Base-by-base conservation (phyloP, 805 yeast species). In the Sungouiozyma ichnusensis region DNA sequence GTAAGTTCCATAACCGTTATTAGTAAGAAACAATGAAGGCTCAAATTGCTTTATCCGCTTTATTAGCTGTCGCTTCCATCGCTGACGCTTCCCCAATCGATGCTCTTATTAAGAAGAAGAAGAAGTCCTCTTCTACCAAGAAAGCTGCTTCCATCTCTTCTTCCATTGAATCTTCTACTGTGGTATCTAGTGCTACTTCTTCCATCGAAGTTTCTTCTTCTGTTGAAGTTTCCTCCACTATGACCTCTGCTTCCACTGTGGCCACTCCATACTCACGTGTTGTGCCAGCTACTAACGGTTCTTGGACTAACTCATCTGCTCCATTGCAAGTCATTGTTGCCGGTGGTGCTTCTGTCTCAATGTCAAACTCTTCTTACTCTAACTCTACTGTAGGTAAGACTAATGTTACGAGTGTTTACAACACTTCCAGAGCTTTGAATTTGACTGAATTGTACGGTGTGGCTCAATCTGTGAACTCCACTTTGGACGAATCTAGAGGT, bases 391-490 rank as follows among this genome's bases (percentile, higher is more conserved):
- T 24, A 11, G 29, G 29, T 24, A 24, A 24, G 29, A 33, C 27
- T 9, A 43, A 46, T 20, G 45, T 41, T 35, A 50, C 54, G 3
- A 46, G 44, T 17, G 40, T 45, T n/a, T 52, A 42, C 35, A 53
- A 55, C 45, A 37, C 47, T 27, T 33, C 54, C 14, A 37, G 45
- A 27, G 45, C 55, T 14, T 48, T 54, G 46, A 54, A 53, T 39
- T 39, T 50, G 16, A 50, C 57, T 20, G 49, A 54, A 41, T 36
- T 54, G 32, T 51, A 50, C 42, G 47, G 45, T 35, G 50, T 54
- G 19, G 53, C 53, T 17, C 29, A 29, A 20, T 35, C 44, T 14
- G 42, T 53, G 27, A 46, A 48, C 40, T 20, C 33, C 9, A 46
- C 57, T 18, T n/a, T 50, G 6, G 33, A 29, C 5, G 32, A 42